Conservation (phyloP, 2,329 filamentous ascomycete species). For the Colletotrichum somersetense region DNA sequence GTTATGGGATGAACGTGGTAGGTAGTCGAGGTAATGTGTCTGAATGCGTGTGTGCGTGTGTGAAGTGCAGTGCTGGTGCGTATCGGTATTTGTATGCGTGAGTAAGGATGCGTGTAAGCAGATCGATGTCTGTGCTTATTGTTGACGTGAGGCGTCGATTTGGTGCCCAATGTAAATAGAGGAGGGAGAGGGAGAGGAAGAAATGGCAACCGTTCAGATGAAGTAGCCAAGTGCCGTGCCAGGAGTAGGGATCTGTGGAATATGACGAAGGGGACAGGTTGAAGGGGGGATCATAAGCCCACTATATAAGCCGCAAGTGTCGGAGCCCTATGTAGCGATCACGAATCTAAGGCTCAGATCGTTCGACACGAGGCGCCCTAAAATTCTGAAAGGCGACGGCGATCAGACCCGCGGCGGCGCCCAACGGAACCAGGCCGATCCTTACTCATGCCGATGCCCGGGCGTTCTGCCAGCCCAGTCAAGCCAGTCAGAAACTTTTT, state of each 20-base stretch:
- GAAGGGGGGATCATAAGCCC: conserved; percentile 25
- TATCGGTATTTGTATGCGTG: conserved; percentile 9
- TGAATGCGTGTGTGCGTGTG: not conserved
- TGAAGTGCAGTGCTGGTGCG: not conserved
- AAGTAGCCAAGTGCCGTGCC: conserved; percentile 24
- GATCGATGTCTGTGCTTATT: not conserved
- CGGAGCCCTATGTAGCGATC: conserved; percentile 40
- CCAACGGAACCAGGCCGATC: conserved; percentile 40
- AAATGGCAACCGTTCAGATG: conserved; percentile 9
- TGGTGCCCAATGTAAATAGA: conserved; percentile 19
- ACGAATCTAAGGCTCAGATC: conserved; percentile 39
- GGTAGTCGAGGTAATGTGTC: not conserved
- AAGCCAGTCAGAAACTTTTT: conserved; percentile 5
- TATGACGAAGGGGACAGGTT: not conserved
- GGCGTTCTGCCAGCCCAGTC: conserved; percentile 10
- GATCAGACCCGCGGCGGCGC: conserved; percentile 38
- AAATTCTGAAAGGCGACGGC: conserved; percentile 31
- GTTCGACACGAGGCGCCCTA: conserved; percentile 35
- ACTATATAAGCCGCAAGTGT: conserved; percentile 38
- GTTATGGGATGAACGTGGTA: conserved; percentile 1
- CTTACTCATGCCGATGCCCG: conserved; percentile 34
- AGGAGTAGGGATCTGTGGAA: not conserved
- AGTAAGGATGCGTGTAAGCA: not conserved
- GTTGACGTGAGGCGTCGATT: conserved; percentile 21
- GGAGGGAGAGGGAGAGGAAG: too few species aligned